Conservation (phyloP, 169 alveolate genomes). For the Cytauxzoon felis region DNA sequence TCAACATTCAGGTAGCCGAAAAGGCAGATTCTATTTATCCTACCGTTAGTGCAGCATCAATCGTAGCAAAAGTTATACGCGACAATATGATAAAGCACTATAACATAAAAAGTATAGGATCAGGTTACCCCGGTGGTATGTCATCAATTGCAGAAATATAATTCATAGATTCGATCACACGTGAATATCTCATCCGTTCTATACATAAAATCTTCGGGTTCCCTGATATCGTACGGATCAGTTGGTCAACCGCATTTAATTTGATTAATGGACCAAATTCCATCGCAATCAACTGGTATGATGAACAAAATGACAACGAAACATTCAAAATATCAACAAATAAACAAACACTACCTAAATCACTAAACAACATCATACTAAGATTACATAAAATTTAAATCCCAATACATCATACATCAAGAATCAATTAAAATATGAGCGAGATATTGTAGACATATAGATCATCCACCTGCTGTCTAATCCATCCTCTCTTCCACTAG, state of each 20-base stretch:
- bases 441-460: no score
- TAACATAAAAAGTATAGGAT: slow-evolving; percentile 63
- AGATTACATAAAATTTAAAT: slow-evolving; percentile 1
- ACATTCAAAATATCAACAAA: background rate
- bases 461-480: no score
- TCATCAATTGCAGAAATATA: background rate
- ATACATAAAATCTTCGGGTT: slow-evolving; percentile 92
- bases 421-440: no score
- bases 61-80: slow-evolving; percentile 94
- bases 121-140: slow-evolving; percentile 81
- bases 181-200: background rate
- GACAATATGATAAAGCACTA: slow-evolving; percentile 74
- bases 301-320: slow-evolving; percentile 21
- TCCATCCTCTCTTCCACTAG: no score
- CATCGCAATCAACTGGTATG: slow-evolving; percentile 76
- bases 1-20: slow-evolving; percentile 64
- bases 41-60: slow-evolving; percentile 96
- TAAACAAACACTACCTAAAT: background rate
- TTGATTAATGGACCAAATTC: slow-evolving; percentile 69
- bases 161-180: background rate
- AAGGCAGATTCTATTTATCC: slow-evolving; percentile 94
- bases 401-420: no score
- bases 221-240: slow-evolving; percentile 82
- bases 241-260: slow-evolving; percentile 84
- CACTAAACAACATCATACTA: slow-evolving; percentile 17